These are phyloP conservation scores for Cordyceps cicadae DNA, from an alignment of 2,329 filamentous ascomycete genomes.

Conservation along the genomic window DNA sequence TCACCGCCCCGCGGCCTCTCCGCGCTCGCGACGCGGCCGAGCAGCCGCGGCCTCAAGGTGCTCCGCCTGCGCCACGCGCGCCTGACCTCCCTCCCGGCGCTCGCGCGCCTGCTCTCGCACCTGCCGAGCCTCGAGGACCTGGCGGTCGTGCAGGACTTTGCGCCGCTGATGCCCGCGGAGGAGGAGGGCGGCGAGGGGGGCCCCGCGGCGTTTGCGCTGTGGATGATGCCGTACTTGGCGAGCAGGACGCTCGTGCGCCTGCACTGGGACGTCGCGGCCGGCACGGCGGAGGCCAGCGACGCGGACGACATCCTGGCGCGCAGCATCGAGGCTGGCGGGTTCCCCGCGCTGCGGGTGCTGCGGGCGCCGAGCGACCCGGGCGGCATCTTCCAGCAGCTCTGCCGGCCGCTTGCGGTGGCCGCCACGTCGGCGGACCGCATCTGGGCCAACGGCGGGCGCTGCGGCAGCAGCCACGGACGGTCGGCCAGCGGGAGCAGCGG, in stretches of 20 bases:
- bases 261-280: conserved; percentile 58
- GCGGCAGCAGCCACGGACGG: conserved; percentile 17
- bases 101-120: conserved; percentile 52
- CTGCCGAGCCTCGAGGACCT: conserved; percentile 41
- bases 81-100: conserved; percentile 45
- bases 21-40: conserved; percentile 43
- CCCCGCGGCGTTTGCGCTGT: conserved; percentile 43
- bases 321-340: conserved; percentile 52
- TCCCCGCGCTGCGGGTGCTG: conserved; percentile 52
- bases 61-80: conserved; percentile 50
- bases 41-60: conserved; percentile 36
- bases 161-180: conserved; percentile 41
- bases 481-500: conserved; percentile 15
- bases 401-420: conserved; percentile 50
- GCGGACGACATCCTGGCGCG: conserved; percentile 57
- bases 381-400: conserved; percentile 60
- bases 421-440: conserved; percentile 44
- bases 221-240: conserved; percentile 57
- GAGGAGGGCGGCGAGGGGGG: conserved; percentile 24
- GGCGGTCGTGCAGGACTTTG: conserved; percentile 44
- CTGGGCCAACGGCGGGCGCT: conserved; percentile 12
- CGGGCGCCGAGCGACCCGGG: conserved; percentile 62
- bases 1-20: conserved; percentile 50
- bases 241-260: conserved; percentile 44
- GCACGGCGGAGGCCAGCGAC: conserved; percentile 30